These are phyloP conservation scores for Capsella rubella DNA, from an alignment of 441 rosid genomes.

Conservation along the genomic window DNA sequence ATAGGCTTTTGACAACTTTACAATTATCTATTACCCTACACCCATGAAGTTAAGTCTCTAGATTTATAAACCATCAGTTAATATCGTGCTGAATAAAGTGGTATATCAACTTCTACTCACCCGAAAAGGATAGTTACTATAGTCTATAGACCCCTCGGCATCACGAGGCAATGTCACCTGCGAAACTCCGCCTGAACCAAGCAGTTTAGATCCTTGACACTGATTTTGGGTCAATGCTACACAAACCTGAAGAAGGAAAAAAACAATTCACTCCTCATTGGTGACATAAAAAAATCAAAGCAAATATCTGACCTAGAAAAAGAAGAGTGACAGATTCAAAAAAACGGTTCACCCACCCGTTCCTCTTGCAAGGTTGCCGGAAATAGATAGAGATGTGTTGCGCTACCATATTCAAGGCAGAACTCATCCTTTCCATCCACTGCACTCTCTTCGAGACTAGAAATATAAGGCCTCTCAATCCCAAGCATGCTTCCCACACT, in stretches of 20 bases:
- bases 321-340: background rate
- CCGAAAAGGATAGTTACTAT: constrained; percentile 82
- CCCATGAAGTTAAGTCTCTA: constrained; percentile 29
- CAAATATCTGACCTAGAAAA: background rate
- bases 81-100: constrained; percentile 16
- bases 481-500: constrained; percentile 93
- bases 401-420: constrained; percentile 95
- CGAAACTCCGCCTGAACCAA: constrained; percentile 64
- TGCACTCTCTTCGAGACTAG: constrained; percentile 64
- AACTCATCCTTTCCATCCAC: constrained; percentile 62
- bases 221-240: constrained; percentile 71
- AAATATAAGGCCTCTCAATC: constrained; percentile 83
- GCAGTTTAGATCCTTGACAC: constrained; percentile 69
- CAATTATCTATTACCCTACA: constrained; percentile 2
- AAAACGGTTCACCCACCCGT: constrained; percentile 50
- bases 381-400: constrained; percentile 84
- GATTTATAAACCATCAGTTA: constrained; percentile 11
- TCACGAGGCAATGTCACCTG: constrained; percentile 90
- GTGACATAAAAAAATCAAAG: constrained; percentile 25
- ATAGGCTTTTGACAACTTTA: constrained; percentile 6
- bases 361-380: constrained; percentile 87
- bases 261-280: constrained; percentile 37
- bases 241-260: constrained; percentile 59
- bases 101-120: constrained; percentile 54
- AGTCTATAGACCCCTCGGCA: constrained; percentile 85